Evolutionary conservation across 2,329 filamentous ascomycete genomes (phyloP).

Genomic region (Pyrenophora seminiperda): DNA sequence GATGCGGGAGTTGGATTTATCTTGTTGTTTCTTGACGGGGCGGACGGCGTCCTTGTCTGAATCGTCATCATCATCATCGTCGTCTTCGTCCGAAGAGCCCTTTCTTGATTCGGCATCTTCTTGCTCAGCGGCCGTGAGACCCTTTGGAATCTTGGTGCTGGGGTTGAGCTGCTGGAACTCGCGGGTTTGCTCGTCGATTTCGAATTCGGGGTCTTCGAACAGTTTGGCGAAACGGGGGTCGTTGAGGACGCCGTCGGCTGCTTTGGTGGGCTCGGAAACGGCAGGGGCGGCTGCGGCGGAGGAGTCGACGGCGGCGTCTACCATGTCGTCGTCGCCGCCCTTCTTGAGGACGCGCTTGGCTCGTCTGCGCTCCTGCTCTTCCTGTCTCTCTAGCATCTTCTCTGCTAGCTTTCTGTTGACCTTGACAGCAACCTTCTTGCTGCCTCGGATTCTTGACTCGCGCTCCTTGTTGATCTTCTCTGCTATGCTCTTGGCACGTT

Average conservation of each 20-base stretch:
- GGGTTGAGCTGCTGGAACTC: conserved; percentile 92
- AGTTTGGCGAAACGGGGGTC: conserved; percentile 86
- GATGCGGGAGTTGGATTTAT: conserved; percentile 50
- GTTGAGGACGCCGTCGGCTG: conserved; percentile 63
- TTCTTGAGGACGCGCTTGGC: conserved; percentile 60
- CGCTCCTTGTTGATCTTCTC: conserved; percentile 97
- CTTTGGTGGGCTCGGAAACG: conserved; percentile 55
- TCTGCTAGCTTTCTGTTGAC: conserved; percentile 81
- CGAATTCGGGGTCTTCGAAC: conserved; percentile 92
- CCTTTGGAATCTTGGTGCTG: conserved; percentile 67
- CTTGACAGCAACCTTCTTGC: conserved; percentile 87
- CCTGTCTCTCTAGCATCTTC: conserved; percentile 68
- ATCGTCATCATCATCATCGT: conserved; percentile 33
- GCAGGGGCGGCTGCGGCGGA: conserved; percentile 26
- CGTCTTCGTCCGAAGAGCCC: conserved; percentile 43
- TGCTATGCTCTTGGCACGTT: conserved; percentile 86
- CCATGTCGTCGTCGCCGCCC: conserved; percentile 59
- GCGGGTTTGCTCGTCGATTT: conserved; percentile 83
- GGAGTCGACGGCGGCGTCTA: conserved; percentile 34
- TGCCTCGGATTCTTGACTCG: conserved; percentile 90
- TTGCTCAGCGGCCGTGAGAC: conserved; percentile 65
- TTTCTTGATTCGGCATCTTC: conserved; percentile 57
- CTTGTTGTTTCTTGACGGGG: conserved; percentile 36
- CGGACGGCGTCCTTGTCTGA: conserved; percentile 3
- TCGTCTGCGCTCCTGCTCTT: conserved; percentile 62